phyloP scores from a whole-genome alignment of 257 asterid genomes.

The Catharanthus roseus region DNA sequence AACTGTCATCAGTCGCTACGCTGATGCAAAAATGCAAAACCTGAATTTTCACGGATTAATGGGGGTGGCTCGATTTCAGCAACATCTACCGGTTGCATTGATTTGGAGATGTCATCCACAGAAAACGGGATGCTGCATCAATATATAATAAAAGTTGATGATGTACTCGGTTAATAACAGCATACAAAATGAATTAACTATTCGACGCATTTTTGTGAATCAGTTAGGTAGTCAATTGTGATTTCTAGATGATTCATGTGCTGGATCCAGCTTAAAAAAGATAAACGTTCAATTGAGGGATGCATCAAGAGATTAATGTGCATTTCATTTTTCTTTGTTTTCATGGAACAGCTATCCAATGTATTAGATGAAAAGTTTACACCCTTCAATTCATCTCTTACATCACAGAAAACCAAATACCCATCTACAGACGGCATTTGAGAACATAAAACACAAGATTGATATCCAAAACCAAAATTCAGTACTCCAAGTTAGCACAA shows the following conservation, averaged over 20 bases:
- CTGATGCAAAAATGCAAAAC: slow-evolving; percentile 82
- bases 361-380: neutral
- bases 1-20: slow-evolving; percentile 39
- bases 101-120: slow-evolving; percentile 90
- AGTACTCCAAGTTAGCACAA: neutral
- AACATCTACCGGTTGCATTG: slow-evolving; percentile 75
- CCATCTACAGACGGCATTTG: neutral
- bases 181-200: neutral
- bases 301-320: neutral
- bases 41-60: slow-evolving; percentile 83
- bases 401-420: neutral
- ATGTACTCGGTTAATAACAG: neutral
- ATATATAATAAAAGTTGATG: slow-evolving; percentile 13
- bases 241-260: neutral
- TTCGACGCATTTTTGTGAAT: neutral
- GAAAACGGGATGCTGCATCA: slow-evolving; percentile 91
- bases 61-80: slow-evolving; percentile 88
- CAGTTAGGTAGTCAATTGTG: neutral
- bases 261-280: neutral
- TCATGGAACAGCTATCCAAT: neutral
- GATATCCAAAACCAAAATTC: neutral
- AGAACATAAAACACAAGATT: neutral
- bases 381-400: neutral
- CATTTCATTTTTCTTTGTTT: neutral
- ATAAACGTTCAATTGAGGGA: neutral